These are phyloP conservation scores for Alternaria ventricosa DNA, from an alignment of 2,329 filamentous ascomycete species.

Conservation along the genomic window DNA sequence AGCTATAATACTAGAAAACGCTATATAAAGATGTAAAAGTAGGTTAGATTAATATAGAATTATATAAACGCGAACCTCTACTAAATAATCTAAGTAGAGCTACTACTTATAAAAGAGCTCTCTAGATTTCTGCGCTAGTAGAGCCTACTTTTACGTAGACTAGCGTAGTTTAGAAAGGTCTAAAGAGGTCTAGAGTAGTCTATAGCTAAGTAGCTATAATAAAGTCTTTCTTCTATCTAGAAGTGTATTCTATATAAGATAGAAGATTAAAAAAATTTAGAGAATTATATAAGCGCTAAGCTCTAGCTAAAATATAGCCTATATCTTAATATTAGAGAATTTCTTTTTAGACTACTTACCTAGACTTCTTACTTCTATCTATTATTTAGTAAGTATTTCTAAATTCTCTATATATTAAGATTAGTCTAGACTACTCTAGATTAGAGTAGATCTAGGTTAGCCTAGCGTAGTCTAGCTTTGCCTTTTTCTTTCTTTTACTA, in stretches of 20 bases:
- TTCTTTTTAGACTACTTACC: not conserved
- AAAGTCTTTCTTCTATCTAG: too few relatives aligned
- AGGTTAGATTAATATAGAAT: too few relatives aligned
- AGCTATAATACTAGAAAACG: not conserved
- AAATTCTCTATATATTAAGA: not conserved
- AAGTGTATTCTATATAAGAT: too few relatives aligned
- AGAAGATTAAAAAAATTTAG: too few relatives aligned
- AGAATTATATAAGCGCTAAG: not conserved
- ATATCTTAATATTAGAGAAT: not conserved
- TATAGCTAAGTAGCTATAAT: too few relatives aligned
- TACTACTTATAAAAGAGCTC: too few relatives aligned
- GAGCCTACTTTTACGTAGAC: too few relatives aligned
- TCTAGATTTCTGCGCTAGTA: too few relatives aligned
- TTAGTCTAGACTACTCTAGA: too few relatives aligned
- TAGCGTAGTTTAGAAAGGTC: not conserved
- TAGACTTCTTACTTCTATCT: not conserved
- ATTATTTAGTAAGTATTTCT: not conserved
- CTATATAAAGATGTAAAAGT: not conserved
- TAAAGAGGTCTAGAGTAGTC: not conserved
- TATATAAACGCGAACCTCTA: too few relatives aligned
- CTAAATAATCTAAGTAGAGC: too few relatives aligned
- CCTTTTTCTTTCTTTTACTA: not conserved
- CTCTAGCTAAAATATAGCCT: not conserved
- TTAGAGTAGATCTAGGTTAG: not conserved
- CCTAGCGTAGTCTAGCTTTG: not conserved